Evolutionary conservation across 2,329 filamentous ascomycete genomes (phyloP).

Genomic region (Chrysosporium keratinophilum): DNA sequence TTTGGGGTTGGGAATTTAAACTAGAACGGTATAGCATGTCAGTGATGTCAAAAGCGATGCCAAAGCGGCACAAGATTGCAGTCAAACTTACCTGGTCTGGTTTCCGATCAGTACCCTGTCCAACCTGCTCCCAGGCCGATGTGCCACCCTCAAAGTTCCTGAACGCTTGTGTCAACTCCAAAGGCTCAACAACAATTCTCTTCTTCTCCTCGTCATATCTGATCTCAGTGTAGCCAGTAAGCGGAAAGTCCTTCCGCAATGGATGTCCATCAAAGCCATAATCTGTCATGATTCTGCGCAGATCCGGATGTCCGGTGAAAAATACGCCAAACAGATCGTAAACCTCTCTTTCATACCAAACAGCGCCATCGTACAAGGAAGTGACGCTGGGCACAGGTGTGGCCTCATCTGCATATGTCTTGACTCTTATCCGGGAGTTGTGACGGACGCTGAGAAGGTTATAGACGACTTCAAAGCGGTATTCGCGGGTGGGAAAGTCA

Average conservation of each 20-base stretch:
- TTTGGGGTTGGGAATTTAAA: slow-evolving; percentile 95
- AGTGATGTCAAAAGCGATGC: background rate
- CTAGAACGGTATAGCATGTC: slow-evolving; percentile 24
- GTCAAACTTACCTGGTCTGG: slow-evolving; percentile 53
- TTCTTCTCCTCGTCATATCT: slow-evolving; percentile 99
- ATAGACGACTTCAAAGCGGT: slow-evolving; percentile 97
- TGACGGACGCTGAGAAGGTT: slow-evolving; percentile 91
- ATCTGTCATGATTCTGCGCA: slow-evolving; percentile 97
- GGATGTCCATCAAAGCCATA: slow-evolving; percentile 98
- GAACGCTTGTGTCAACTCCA: slow-evolving; percentile 97
- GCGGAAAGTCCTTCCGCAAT: slow-evolving; percentile 90
- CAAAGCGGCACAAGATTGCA: background rate
- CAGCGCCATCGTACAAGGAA: slow-evolving; percentile 80
- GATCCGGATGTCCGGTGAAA: slow-evolving; percentile 88
- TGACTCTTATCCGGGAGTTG: slow-evolving; percentile 92
- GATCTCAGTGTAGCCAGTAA: slow-evolving; percentile 97
- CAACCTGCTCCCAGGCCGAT: slow-evolving; percentile 60
- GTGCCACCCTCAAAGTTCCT: slow-evolving; percentile 92
- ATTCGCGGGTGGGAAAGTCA: slow-evolving; percentile 88
- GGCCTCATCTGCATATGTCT: slow-evolving; percentile 96
- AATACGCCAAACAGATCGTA: slow-evolving; percentile 98
- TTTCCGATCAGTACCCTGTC: slow-evolving; percentile 62
- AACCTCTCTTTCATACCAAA: slow-evolving; percentile 97
- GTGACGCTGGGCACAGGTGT: slow-evolving; percentile 85
- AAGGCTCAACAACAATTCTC: slow-evolving; percentile 92